Conservation (phyloP, 2,329 filamentous ascomycete species). For the Pseudogymnoascus sp. region DNA sequence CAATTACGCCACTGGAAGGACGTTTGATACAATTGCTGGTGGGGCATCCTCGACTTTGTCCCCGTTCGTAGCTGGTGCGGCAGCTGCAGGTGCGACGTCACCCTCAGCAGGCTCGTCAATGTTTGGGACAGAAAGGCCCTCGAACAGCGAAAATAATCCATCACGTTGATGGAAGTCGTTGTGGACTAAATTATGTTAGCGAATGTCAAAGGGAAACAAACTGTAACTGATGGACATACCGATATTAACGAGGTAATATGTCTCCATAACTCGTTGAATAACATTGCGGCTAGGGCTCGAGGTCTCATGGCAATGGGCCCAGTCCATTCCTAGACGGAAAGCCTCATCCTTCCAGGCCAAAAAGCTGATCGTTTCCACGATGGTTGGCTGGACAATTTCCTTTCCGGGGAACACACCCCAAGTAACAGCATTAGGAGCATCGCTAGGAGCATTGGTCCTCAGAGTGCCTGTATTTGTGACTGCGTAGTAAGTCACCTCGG, state of each 20-base stretch:
- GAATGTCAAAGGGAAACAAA: slow-evolving; percentile 16
- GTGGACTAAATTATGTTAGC: slow-evolving; percentile 57
- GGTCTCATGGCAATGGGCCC: slow-evolving; percentile 82
- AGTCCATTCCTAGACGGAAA: slow-evolving; percentile 83
- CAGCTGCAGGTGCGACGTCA: neutral
- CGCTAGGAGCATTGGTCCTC: slow-evolving; percentile 73
- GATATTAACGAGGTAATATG: slow-evolving; percentile 93
- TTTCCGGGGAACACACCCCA: slow-evolving; percentile 99
- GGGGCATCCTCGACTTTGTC: slow-evolving; percentile 15
- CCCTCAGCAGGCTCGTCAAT: slow-evolving; percentile 40
- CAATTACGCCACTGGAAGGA: slow-evolving; percentile 9
- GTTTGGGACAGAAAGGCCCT: slow-evolving; percentile 62
- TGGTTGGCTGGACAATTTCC: slow-evolving; percentile 99
- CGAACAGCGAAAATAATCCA: slow-evolving; percentile 78
- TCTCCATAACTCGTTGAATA: slow-evolving; percentile 75
- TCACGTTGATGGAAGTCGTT: slow-evolving; percentile 89
- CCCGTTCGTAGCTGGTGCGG: slow-evolving; percentile 11
- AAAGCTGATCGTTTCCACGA: slow-evolving; percentile 96
- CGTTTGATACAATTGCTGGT: slow-evolving; percentile 13
- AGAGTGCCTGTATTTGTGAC: slow-evolving; percentile 77
- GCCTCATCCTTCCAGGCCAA: slow-evolving; percentile 98
- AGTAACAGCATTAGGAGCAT: slow-evolving; percentile 94
- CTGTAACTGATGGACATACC: slow-evolving; percentile 45
- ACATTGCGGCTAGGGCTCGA: slow-evolving; percentile 68
- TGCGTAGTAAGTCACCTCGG: slow-evolving; percentile 87